These are phyloP conservation scores for Fusarium xylarioides DNA, from an alignment of 2,329 filamentous ascomycete genomes.

Conservation along the genomic window DNA sequence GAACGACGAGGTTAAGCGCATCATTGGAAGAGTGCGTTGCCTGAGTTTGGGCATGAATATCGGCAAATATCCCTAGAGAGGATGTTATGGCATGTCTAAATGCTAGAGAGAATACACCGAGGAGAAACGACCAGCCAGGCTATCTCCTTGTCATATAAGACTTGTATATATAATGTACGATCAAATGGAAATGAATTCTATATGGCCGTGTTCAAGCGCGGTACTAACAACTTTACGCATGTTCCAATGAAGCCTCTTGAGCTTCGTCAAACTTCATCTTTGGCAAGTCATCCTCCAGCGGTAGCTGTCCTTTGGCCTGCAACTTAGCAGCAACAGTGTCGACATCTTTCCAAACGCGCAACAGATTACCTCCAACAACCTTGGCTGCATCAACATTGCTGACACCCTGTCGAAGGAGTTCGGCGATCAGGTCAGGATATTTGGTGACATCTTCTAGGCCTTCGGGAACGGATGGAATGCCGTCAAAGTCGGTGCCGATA, in stretches of 20 bases:
- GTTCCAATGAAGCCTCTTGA: background rate
- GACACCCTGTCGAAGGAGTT: slow-evolving; percentile 77
- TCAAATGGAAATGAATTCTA: slow-evolving; percentile 30
- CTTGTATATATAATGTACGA: slow-evolving; percentile 46
- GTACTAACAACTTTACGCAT: background rate
- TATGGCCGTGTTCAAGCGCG: slow-evolving; percentile 3
- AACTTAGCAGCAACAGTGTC: slow-evolving; percentile 75
- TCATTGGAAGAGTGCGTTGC: background rate
- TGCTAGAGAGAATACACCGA: background rate
- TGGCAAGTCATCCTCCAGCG: slow-evolving; percentile 61
- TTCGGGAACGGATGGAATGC: slow-evolving; percentile 70
- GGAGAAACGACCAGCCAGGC: slow-evolving; percentile 1
- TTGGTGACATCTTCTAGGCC: slow-evolving; percentile 88
- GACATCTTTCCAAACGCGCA: slow-evolving; percentile 85
- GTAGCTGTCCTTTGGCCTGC: slow-evolving; percentile 64
- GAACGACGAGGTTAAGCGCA: slow-evolving; percentile 50
- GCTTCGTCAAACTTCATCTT: slow-evolving; percentile 21
- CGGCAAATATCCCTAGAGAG: background rate
- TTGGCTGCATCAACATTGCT: slow-evolving; percentile 78
- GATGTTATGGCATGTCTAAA: background rate
- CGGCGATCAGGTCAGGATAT: slow-evolving; percentile 80
- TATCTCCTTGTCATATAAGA: slow-evolving; percentile 43
- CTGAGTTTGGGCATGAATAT: background rate
- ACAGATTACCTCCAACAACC: slow-evolving; percentile 80
- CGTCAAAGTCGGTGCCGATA: slow-evolving; percentile 90